These are phyloP conservation scores for Leccinum broughii DNA, from an alignment of 768 basidiomycete genomes.

Conservation along the genomic window DNA sequence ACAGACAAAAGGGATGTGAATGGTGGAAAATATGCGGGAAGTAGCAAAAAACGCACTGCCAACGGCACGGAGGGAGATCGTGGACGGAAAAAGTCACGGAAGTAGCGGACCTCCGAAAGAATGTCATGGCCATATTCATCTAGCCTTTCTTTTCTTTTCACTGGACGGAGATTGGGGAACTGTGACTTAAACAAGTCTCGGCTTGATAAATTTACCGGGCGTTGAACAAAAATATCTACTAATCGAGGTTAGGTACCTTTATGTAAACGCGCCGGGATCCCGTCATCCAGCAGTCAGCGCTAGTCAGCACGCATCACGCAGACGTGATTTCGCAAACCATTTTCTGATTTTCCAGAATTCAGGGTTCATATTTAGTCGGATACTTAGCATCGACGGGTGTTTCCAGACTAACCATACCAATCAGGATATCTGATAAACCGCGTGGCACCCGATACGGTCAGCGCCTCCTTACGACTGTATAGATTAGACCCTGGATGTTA, in stretches of 20 bases:
- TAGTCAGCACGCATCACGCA: neutral
- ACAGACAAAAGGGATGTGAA: neutral
- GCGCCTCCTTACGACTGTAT: no score
- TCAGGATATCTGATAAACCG: neutral
- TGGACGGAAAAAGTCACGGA: slow-evolving; percentile 24
- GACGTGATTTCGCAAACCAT: neutral
- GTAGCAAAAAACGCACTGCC: slow-evolving; percentile 20
- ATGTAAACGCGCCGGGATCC: neutral
- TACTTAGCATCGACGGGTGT: neutral
- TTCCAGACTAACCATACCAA: neutral
- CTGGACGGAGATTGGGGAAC: neutral
- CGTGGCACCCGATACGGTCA: neutral
- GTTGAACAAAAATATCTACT: neutral
- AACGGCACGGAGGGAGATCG: slow-evolving; percentile 6
- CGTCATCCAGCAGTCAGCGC: neutral
- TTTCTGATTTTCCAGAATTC: slow-evolving; percentile 5
- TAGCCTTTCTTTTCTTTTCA: neutral
- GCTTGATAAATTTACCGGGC: neutral
- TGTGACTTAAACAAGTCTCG: neutral
- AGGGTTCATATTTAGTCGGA: slow-evolving; percentile 3
- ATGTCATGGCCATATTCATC: neutral
- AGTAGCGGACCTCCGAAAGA: slow-evolving; percentile 1
- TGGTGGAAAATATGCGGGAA: neutral
- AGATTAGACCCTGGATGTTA: neutral
- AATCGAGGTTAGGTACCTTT: neutral